Base-by-base conservation (phyloP, 2,329 filamentous ascomycete genomes). In the Aspergillus intermedius region DNA sequence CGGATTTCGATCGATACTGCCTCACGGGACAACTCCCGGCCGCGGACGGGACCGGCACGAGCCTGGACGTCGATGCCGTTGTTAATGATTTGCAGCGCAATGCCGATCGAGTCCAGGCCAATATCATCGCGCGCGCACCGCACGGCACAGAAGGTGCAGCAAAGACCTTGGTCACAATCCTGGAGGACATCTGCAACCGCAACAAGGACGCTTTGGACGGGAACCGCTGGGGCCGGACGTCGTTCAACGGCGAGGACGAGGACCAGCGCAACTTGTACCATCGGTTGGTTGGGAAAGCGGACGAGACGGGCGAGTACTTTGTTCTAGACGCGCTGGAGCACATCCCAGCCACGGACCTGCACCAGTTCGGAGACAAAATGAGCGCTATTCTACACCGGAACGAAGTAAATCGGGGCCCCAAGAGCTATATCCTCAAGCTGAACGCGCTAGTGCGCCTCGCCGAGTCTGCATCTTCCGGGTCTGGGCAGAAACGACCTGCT, bases 191-290 rank as follows among this genome's bases (percentile, higher is more conserved):
- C 8, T 63, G 60, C 44, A 55, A 54, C 17, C 65, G 67, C 49
- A 69, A 74, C 49, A 64, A 63, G 45, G 70, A 74, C 52, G 58
- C 68, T 3, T 59, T 72, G 22, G 65, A 66, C 15, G 61, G 61
- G 3, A 69, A 63, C 48, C 53, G 47, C 4, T 69, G 69, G 62
- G 66, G 65, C 4, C 63, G 65, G 28, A 47, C 40, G 3, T 57
- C 60, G 3, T 66, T 64, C 46, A 50, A 60, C 3, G 64, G 63
- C 4, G 71, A 73, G 51, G 66, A 68, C 13, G 64, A 68, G 42
- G 62, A 71, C 49, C 64, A 71, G 46, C 68, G 69, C 50, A 74
- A 74, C 47, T 54, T 74, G 8, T 73, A 69, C 45, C 59, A 68
- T 30, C 63, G 68, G 48, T 61, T 73, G 10, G 68, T 74, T 46